Base-by-base conservation (phyloP, 331 rosid species). In the Quercus tomentella region DNA sequence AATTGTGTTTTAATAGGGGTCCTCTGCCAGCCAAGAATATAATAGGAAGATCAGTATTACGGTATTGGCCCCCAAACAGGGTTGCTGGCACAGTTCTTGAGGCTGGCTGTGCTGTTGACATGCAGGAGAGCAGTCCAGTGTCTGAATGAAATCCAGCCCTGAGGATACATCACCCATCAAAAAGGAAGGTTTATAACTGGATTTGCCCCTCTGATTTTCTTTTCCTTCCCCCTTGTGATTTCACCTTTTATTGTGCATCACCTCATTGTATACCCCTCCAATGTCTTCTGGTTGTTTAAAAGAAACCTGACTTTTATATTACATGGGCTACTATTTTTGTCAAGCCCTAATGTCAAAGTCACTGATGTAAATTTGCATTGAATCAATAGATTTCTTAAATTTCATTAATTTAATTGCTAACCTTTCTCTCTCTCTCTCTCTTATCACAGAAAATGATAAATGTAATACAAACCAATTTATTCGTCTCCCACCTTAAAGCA, bases 11-110 rank as follows among this genome's bases (percentile, higher is more conserved):
- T 65, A 43, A 75, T 74, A 96, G 99, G 99, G 99, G 99, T 81
- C 93, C 99, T 11, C 51, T 96, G 74, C 99, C 99, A 16, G 96
- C 97, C 72, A 90, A 90, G 88, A 96, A 96, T 57, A 96, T 96
- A 54, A 85, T 96, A 49, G 99, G 98, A 10, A 89, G 99, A 89
- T 93, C 99, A 20, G 77, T 93, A 56, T 76, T 96, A 78, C 91
- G 97, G 22, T 96, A 96, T 83, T 96, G 99, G 99, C 99, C 99
- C n/a, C 99, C 93, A 66, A 85, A 89, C 72, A 90, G 99, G 82
- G 70, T 93, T 55, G 97, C 97, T 2, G 72, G 91, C 56, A 93
- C 97, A 23, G 84, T 91, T 77, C 77, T 85, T 69, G 91, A 89
- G 85, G 87, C 85, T 1, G 79, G 84, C 45, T 96, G 99, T 84